phyloP scores from a whole-genome alignment of 176 grass and related monocot genomes.

The Rhynchospora tenuis region DNA sequence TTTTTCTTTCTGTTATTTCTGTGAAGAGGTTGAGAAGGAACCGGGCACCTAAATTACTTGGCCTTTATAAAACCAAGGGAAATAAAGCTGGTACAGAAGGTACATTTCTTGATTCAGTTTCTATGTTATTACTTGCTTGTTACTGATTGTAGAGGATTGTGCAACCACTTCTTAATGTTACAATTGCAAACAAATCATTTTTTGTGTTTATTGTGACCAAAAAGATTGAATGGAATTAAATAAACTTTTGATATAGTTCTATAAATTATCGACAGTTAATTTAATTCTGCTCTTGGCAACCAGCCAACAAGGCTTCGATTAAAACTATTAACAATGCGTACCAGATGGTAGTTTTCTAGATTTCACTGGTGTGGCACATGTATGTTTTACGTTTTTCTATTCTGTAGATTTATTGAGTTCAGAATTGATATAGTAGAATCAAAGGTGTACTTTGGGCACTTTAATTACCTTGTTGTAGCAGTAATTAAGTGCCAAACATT shows the following conservation, averaged over 20 bases:
- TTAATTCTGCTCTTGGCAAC: no score
- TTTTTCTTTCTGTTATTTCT: not conserved
- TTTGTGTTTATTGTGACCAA: not conserved
- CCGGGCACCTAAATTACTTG: not conserved
- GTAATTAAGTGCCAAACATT: not conserved
- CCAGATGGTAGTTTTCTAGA: not conserved
- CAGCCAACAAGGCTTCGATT: no score
- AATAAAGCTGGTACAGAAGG: not conserved
- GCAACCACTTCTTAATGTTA: not conserved
- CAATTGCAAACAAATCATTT: not conserved
- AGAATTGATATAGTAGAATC: not conserved
- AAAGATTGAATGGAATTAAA: not conserved
- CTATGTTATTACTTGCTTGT: not conserved
- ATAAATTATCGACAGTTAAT: no score
- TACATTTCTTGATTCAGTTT: not conserved
- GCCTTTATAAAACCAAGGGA: not conserved
- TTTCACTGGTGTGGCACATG: not conserved
- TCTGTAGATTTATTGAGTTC: not conserved
- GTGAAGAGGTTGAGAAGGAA: not conserved
- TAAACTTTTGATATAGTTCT: not conserved
- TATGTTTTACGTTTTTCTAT: not conserved
- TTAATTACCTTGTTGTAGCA: not conserved
- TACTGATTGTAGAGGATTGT: not conserved
- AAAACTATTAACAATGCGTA: not conserved
- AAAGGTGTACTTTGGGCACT: not conserved